phyloP scores from a whole-genome alignment of 2,329 filamentous ascomycete genomes.

The Fusarium acutatum region DNA sequence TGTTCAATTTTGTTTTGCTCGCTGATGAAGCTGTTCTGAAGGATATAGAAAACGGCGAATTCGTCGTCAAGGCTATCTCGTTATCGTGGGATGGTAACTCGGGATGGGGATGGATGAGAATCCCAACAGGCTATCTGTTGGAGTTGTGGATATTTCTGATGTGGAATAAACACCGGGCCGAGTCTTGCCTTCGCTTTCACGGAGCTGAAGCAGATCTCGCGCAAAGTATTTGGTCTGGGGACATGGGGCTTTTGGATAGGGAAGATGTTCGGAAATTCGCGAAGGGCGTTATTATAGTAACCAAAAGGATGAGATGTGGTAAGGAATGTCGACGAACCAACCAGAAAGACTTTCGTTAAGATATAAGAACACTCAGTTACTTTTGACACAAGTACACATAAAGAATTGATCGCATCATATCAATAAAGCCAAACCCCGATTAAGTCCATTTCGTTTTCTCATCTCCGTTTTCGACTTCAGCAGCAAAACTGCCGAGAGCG shows the following conservation, averaged over 20 bases:
- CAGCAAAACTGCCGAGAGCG: too few species aligned
- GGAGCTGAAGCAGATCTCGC: background rate
- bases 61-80: background rate
- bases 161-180: background rate
- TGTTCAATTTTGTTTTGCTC: background rate
- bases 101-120: background rate
- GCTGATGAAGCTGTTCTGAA: background rate
- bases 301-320: background rate
- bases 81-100: background rate
- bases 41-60: background rate
- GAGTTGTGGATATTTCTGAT: constrained; percentile 4
- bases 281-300: background rate
- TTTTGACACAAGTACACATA: too few species aligned
- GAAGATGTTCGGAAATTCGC: background rate
- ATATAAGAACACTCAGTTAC: too few species aligned
- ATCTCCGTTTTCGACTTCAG: too few species aligned
- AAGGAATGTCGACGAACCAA: background rate
- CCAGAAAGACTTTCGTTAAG: background rate
- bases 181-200: rapidly evolving
- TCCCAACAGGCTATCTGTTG: constrained; percentile 8
- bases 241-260: rapidly evolving
- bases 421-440: too few species aligned
- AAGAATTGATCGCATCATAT: too few species aligned
- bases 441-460: too few species aligned
- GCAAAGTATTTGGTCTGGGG: background rate